phyloP scores from a whole-genome alignment of 75 land plant genomes.

The Selaginella tamariscina region DNA sequence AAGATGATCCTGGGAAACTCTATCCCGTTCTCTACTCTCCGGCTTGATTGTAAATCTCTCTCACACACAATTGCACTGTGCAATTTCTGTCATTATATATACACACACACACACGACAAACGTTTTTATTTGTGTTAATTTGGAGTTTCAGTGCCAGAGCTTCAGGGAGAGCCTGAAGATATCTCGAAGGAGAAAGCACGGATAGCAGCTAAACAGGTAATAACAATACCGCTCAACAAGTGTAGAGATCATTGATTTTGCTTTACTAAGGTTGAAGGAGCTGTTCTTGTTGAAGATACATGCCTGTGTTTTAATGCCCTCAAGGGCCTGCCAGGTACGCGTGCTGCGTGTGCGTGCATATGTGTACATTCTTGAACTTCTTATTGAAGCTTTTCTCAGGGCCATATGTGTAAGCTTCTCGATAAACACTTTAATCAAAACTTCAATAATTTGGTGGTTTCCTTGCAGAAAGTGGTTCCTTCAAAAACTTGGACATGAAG shows the following conservation, averaged over 20 bases:
- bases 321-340: slow-evolving; percentile 85
- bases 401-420: slow-evolving; percentile 75
- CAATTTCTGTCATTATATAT: not conserved
- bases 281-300: slow-evolving; percentile 95
- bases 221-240: not conserved
- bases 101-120: too few species aligned
- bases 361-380: not conserved
- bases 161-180: slow-evolving; percentile 97
- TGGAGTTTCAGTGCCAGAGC: slow-evolving; percentile 62
- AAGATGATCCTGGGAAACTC: slow-evolving; percentile 67
- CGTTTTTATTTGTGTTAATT: slow-evolving; percentile 5
- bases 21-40: slow-evolving; percentile 77
- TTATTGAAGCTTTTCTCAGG: slow-evolving; percentile 33
- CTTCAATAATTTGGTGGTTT: slow-evolving; percentile 3
- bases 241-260: not conserved
- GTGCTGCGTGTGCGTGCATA: not conserved
- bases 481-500: slow-evolving; percentile 91
- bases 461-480: slow-evolving; percentile 88
- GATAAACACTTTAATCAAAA: not conserved
- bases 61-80: not conserved
- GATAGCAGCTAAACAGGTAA: slow-evolving; percentile 67
- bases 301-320: slow-evolving; percentile 97
- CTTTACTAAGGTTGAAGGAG: slow-evolving; percentile 63
- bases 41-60: slow-evolving; percentile 53
- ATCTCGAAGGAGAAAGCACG: slow-evolving; percentile 96